Evolutionary conservation across 495 filamentous ascomycete genomes (phyloP), one percentile per base, ranked within the genome.

Genomic region (Jackrogersella minutella): DNA sequence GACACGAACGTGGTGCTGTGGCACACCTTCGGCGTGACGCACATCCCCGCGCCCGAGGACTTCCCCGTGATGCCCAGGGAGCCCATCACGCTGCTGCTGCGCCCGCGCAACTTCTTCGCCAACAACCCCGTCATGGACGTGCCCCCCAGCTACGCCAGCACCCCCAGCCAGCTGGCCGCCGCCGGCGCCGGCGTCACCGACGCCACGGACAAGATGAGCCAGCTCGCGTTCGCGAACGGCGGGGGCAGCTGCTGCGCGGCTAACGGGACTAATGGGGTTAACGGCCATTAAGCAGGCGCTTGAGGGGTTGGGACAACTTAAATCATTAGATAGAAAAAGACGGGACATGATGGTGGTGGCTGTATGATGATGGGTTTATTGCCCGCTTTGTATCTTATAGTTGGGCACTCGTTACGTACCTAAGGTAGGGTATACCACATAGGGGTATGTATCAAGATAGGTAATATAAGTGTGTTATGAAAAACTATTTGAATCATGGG

Each of bases 61-160:
- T 98, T 91, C 78, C 94, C 94, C 28, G 83, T 98, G 69, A 98
- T 98, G 94, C 94, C 93, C 1, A 91, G 89, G 0, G 92, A 96
- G 80, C 90, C 91, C 0, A 93, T 97, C 86, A 92, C 88, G 5
- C 73, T 97, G 68, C 80, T 97, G 21, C 80, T 98, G 41, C 80
- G 93, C 41, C 94, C 94, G 3, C 82, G 93, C 16, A 87, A 97
- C 79, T 98, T 97, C 83, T 97, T 97, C 76, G 76, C 83, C 16
- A 83, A 86, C 43, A 98, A 96, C 71, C 93, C 94, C 9, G 92
- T 87, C 5, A 75, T 98, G 64, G 93, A 98, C 78, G 92, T 98
- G 2, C 89, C 88, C 64, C 92, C 93, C 7, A 92, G 86, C 70
- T 96, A 86, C 78, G 81, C 84, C 8, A 88, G 85, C 54, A 88